phyloP scores from a whole-genome alignment of 2,329 filamentous ascomycete species.

The Blastomyces percursus region DNA sequence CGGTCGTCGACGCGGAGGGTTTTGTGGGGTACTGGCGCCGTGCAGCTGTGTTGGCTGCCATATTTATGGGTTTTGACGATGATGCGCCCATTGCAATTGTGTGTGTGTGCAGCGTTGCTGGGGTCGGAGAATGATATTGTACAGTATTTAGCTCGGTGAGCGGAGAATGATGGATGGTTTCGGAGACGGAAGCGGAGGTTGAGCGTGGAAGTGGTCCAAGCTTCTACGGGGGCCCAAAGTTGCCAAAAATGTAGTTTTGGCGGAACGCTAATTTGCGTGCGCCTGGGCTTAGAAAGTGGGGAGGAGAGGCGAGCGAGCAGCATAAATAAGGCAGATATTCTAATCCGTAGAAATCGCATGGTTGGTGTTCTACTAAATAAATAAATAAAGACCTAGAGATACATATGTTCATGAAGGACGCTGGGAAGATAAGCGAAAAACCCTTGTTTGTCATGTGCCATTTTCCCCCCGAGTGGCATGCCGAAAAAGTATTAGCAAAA shows the following conservation, averaged over 20 bases:
- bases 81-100: conserved; percentile 43
- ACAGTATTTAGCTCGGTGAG: not conserved
- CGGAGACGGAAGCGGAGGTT: not conserved
- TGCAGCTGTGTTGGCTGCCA: conserved; percentile 41
- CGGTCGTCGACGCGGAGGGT: conserved; percentile 25
- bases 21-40: conserved; percentile 47
- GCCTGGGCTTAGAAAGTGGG: too few relatives aligned
- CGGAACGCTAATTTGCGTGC: too few relatives aligned
- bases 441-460: not conserved
- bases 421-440: not conserved
- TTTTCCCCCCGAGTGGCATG: not conserved
- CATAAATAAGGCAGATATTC: too few relatives aligned
- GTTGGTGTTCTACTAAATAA: not conserved
- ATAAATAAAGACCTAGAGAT: not conserved
- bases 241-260: not conserved
- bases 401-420: conserved; percentile 2
- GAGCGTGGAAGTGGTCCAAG: not conserved
- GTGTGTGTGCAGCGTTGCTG: not conserved
- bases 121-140: not conserved
- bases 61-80: conserved; percentile 45
- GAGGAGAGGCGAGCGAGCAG: too few relatives aligned
- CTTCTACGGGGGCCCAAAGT: not conserved
- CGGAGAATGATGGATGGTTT: not conserved
- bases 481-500: conserved; percentile 4
- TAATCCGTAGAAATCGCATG: not conserved